Conservation (phyloP, 208 protist genomes). For the Wallacemonas rigidus region DNA sequence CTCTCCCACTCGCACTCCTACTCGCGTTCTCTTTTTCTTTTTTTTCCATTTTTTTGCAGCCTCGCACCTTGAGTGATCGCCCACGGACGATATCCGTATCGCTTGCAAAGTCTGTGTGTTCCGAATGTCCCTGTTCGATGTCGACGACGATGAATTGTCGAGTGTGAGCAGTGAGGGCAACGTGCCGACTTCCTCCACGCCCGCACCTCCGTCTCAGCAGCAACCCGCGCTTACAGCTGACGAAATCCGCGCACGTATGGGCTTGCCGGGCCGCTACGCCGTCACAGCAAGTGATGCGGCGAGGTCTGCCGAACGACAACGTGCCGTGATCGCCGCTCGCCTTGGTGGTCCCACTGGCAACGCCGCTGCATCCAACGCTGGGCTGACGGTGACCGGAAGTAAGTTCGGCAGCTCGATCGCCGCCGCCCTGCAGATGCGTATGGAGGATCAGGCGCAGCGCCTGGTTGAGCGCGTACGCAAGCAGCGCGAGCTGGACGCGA, state of each 20-base stretch:
- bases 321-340: background rate
- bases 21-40: constrained; percentile 5
- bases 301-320: background rate
- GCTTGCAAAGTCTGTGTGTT: too few relatives aligned
- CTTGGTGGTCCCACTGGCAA: background rate
- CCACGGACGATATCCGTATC: too few relatives aligned
- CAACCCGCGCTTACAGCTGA: constrained; percentile 9
- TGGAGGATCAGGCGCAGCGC: constrained; percentile 45
- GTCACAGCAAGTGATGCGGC: constrained; percentile 14
- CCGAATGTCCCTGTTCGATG: constrained; percentile 38
- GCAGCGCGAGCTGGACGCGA: constrained; percentile 48
- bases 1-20: background rate
- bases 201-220: background rate
- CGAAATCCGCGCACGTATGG: constrained; percentile 31
- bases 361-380: background rate
- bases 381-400: constrained; percentile 13
- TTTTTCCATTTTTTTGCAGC: background rate
- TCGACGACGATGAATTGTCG: constrained; percentile 18
- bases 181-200: background rate
- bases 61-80: background rate
- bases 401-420: constrained; percentile 66
- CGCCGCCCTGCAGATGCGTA: constrained; percentile 42
- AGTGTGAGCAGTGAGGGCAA: constrained; percentile 22
- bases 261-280: constrained; percentile 6
- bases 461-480: constrained; percentile 38